These are phyloP conservation scores for Mycosphaerella sp. DNA, from an alignment of 2,329 filamentous ascomycete species.

Conservation along the genomic window DNA sequence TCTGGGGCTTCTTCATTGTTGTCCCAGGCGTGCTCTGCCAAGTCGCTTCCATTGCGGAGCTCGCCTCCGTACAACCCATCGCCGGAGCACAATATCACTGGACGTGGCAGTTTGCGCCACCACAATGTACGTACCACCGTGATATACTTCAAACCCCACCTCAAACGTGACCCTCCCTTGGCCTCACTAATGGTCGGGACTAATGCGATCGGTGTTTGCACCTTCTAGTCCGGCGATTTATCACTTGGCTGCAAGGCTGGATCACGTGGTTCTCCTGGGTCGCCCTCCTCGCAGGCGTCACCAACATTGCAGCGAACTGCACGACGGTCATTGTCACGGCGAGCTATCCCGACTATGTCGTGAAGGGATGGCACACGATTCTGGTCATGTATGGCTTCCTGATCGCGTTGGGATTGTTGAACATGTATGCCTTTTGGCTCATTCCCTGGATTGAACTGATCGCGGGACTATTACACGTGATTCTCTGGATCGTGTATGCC, in stretches of 20 bases:
- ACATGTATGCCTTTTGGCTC: conserved; percentile 30
- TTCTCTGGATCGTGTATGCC: conserved; percentile 23
- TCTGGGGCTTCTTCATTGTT: conserved; percentile 25
- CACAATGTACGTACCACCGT: background rate
- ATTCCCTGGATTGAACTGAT: conserved; percentile 27
- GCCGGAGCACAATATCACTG: conserved; percentile 28
- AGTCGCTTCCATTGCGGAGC: conserved; percentile 24
- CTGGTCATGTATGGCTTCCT: conserved; percentile 37
- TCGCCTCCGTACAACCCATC: conserved; percentile 26
- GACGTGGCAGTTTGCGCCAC: conserved; percentile 23
- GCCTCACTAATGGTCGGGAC: too few relatives aligned
- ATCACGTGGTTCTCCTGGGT: conserved; percentile 41
- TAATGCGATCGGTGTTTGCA: background rate
- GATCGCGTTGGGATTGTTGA: conserved; percentile 32
- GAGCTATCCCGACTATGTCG: conserved; percentile 32
- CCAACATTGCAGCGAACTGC: conserved; percentile 34
- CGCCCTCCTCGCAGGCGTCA: conserved; percentile 17
- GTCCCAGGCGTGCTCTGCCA: conserved; percentile 22
- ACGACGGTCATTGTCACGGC: conserved; percentile 33
- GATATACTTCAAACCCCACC: background rate
- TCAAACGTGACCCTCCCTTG: background rate
- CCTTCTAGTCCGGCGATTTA: conserved; percentile 18
- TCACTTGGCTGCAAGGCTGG: conserved; percentile 34
- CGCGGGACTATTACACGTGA: conserved; percentile 22
- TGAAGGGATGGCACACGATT: conserved; percentile 36